Base-by-base conservation (phyloP, 2,329 filamentous ascomycete genomes). In the Penicillium sp. region DNA sequence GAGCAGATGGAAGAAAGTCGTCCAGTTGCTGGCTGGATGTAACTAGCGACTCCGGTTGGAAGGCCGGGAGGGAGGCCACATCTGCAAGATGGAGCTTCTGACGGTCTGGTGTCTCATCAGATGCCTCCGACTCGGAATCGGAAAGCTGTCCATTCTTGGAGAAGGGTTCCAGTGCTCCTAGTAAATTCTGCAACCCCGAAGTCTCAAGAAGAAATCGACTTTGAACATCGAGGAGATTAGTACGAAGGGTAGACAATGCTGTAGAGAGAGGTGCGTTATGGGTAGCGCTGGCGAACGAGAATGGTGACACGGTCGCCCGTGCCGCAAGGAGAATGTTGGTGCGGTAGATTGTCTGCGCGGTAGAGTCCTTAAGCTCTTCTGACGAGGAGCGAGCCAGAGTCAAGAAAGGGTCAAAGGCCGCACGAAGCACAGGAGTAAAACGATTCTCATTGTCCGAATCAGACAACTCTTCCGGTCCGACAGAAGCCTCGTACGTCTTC, bases 381-480 rank as follows among this genome's bases (percentile, higher is more conserved):
- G 62, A 73, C 6, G 75, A 72, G 0, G 82, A 81, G 1, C 73
- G 59, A 3, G 71, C 64, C 30, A 92, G 69, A 10, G 76, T 71
- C 30, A 96, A 68, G 64, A 92, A 95, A 0, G 92, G 90, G 50
- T 95, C 85, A 23, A 96, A 79, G 0, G 87, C 82, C 54, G 90
- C 85, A 27, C 73, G 71, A 12, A 95, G 70, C 13, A 95, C 79
- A 4, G 79, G 75, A 31, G 84, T 75, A 54, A 95, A 94, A 25
- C 80, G 80, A 26, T 76, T 74, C 45, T 82, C 80, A 34, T 75
- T 71, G 42, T 78, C 72, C 6, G 73, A 65, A 1, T 70, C 65
- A 2, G 75, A 66, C 17, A 45, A 25, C 6, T 57, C 51, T 3
- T 60, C 61, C 12, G 57, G 54, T 16, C 51, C 77, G 15, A 92